phyloP scores from a whole-genome alignment of 169 alveolate genomes.

The Plasmodium vinckei region DNA sequence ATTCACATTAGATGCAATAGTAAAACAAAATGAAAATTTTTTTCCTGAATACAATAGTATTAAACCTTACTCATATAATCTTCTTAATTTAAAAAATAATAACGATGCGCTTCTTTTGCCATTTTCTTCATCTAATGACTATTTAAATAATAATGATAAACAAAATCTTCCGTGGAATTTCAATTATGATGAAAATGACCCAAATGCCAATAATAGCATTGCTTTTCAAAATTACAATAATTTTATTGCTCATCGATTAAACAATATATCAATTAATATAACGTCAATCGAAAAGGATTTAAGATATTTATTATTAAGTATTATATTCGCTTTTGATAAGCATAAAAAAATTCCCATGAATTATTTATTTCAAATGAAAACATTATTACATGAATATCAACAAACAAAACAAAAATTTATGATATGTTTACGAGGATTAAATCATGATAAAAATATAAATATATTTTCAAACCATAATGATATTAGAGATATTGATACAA shows the following conservation, averaged over 20 bases:
- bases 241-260: constrained; percentile 34
- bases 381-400: constrained; percentile 47
- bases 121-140: constrained; percentile 26
- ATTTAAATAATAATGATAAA: constrained; percentile 14
- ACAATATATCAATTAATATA: constrained; percentile 54
- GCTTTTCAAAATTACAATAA: constrained; percentile 31
- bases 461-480: not conserved
- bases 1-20: constrained; percentile 51
- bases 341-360: constrained; percentile 48
- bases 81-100: constrained; percentile 31
- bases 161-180: not conserved
- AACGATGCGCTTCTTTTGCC: constrained; percentile 29
- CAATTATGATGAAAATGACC: constrained; percentile 27
- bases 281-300: constrained; percentile 58
- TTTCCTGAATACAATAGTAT: constrained; percentile 36
- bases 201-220: no score
- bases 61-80: constrained; percentile 17
- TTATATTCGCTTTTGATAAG: constrained; percentile 38
- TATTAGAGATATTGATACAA: not conserved
- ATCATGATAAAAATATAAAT: constrained; percentile 20
- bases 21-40: constrained; percentile 40
- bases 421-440: constrained; percentile 38
- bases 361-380: constrained; percentile 56
- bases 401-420: constrained; percentile 41
- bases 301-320: constrained; percentile 38